Conservation (phyloP, 192 early-diverging fungal genomes). For the Ambispora gerdemannii region DNA sequence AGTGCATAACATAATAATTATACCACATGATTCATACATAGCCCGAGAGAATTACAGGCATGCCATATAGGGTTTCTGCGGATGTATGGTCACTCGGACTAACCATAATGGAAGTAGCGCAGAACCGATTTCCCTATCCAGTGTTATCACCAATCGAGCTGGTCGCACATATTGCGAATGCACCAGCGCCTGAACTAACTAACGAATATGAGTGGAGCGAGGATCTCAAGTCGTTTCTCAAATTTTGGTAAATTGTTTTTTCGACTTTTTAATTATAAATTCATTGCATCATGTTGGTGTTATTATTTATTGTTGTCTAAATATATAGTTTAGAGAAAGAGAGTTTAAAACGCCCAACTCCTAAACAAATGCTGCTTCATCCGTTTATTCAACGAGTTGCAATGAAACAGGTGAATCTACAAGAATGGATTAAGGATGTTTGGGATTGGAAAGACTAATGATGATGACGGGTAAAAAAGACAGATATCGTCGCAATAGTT, state of each 20-base stretch:
- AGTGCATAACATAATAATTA: too few species aligned
- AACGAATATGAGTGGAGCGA: slow-evolving; percentile 56
- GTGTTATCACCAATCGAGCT: slow-evolving; percentile 87
- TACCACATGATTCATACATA: slow-evolving; percentile 31
- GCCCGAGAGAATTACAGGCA: slow-evolving; percentile 96
- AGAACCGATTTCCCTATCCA: slow-evolving; percentile 87
- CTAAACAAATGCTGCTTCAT: slow-evolving; percentile 64
- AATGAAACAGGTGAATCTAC: slow-evolving; percentile 58
- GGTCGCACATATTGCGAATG: slow-evolving; percentile 86
- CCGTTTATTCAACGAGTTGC: slow-evolving; percentile 65
- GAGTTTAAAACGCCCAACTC: slow-evolving; percentile 62
- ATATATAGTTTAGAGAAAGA: slow-evolving; percentile 69
- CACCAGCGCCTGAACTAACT: slow-evolving; percentile 76
- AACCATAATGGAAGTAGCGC: slow-evolving; percentile 89
- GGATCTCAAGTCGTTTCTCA: slow-evolving; percentile 70
- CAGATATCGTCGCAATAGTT: too few species aligned
- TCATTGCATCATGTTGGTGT: slow-evolving; percentile 23
- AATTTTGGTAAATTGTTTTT: slow-evolving; percentile 55
- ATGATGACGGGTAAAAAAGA: too few species aligned
- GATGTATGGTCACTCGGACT: slow-evolving; percentile 98
- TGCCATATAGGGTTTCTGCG: slow-evolving; percentile 80
- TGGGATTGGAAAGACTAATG: slow-evolving; percentile 48
- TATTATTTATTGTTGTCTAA: slow-evolving; percentile 6
- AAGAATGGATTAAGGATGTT: slow-evolving; percentile 68
- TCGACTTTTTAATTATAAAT: slow-evolving; percentile 15